Evolutionary conservation across 2,329 filamentous ascomycete genomes (phyloP), one percentile per base, ranked within the genome.

Genomic region (Arthrobotrys sinensis): DNA sequence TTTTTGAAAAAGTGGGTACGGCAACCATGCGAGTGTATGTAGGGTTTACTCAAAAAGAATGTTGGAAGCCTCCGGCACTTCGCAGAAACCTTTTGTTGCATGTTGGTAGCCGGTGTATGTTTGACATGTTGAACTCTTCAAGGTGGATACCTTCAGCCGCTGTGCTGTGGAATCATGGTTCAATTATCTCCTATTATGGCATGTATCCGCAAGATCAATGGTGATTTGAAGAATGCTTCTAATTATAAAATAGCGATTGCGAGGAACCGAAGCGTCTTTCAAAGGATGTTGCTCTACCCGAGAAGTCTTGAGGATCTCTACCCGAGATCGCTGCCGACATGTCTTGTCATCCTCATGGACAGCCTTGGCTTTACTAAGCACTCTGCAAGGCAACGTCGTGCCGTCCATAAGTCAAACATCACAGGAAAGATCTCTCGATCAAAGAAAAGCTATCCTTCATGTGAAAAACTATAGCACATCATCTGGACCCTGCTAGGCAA

Each of bases 321-420:
- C 55, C 55, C 55, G 55, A 60, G 55, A 60, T 60, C 55, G 55
- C 28, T 60, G 55, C 55, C 24, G 28, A 65, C 40, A 63, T 40
- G 53, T 48, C 48, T 65, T 45, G 57, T 73, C 60, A 73, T 73
- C 69, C 60, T 48, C 10, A 65, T 46, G 38, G 38, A 66, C 46
- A 34, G 69, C 69, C 62, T 73, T 73, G 55, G 50, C 38, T 55
- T 73, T 32, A 53, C 69, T 66, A 66, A 57, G 62, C 50, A 28
- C 48, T 28, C 24, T 48, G 40, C 69, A 73, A 73, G 69, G 69
- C 69, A 73, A 73, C 60, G 36, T 63, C 34, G 60, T 65, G 60
- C 69, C 69, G 48, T 73, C 50, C 43, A 12, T 24, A 16, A 16
- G 55, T 60, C 55, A 60, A 60, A 43, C 55, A 43, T 43, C 55